Percentiles rank a stretch among this genome's conserved stretches.
These are phyloP conservation scores for Lomentospora prolificans DNA, from an alignment of 2,329 filamentous ascomycete genomes.

Conservation along the genomic window DNA sequence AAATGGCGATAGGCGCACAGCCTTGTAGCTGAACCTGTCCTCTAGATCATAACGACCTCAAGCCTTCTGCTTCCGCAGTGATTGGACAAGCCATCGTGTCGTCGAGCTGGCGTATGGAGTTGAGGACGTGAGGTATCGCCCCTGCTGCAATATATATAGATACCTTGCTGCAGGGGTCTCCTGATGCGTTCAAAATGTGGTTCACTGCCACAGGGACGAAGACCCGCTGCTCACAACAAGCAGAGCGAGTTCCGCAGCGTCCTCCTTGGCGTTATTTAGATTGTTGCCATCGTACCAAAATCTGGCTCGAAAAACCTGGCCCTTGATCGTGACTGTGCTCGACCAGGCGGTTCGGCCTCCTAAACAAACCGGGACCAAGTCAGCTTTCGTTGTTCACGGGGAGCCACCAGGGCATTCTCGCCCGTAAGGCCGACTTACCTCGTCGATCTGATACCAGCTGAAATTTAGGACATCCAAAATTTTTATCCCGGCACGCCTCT, in stretches of 20 bases:
- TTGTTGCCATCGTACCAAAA: slow-evolving; percentile 91
- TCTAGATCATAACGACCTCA: background rate
- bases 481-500: slow-evolving; percentile 49
- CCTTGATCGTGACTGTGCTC: slow-evolving; percentile 63
- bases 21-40: background rate
- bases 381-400: background rate
- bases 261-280: slow-evolving; percentile 78
- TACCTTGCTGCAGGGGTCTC: background rate
- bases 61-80: background rate
- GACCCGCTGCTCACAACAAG: slow-evolving; percentile 27
- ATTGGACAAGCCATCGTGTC: background rate
- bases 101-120: background rate
- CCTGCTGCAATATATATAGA: background rate
- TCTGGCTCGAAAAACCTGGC: slow-evolving; percentile 56
- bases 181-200: background rate
- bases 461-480: slow-evolving; percentile 48
- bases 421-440: slow-evolving; percentile 37
- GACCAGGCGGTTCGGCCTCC: slow-evolving; percentile 90
- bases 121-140: background rate
- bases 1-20: background rate
- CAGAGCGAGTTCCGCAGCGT: slow-evolving; percentile 77
- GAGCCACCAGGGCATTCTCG: background rate
- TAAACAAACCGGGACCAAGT: slow-evolving; percentile 23
- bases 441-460: slow-evolving; percentile 66
- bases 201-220: slow-evolving; percentile 2